Percentiles rank a stretch among this genome's conserved stretches.
phyloP scores from a whole-genome alignment of 495 filamentous ascomycete species.

The Podospora appendiculata region DNA sequence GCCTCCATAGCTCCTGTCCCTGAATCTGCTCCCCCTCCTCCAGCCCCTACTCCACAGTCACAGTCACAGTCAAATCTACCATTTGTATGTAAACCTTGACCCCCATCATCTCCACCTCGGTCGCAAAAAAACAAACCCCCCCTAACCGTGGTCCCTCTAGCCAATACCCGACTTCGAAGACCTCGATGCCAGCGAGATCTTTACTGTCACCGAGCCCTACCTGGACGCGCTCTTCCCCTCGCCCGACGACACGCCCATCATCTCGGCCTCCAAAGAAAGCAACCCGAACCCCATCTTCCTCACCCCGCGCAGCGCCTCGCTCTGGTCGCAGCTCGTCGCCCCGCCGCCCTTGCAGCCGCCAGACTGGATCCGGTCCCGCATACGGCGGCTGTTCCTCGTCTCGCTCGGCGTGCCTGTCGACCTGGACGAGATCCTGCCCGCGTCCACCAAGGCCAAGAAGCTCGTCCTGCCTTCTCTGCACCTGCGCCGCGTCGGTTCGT shows the following conservation, averaged over 20 bases:
- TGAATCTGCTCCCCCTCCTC: conserved; percentile 14
- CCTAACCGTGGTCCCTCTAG: conserved; percentile 21
- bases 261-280: conserved; percentile 24
- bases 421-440: conserved; percentile 91
- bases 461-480: conserved; percentile 84
- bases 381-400: conserved; percentile 91
- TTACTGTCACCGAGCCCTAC: conserved; percentile 43
- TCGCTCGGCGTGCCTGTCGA: conserved; percentile 94
- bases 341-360: conserved; percentile 92
- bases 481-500: conserved; percentile 37
- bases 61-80: conserved; percentile 29
- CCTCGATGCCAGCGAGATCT: conserved; percentile 44
- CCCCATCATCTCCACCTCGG: not conserved
- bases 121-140: conserved; percentile 1
- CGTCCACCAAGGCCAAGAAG: conserved; percentile 89
- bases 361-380: conserved; percentile 96
- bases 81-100: conserved; percentile 31
- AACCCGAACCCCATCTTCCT: conserved; percentile 54
- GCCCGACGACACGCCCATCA: conserved; percentile 38
- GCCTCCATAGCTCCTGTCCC: conserved; percentile 35
- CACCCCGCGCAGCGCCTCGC: conserved; percentile 66
- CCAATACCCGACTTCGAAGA: conserved; percentile 68
- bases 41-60: conserved; percentile 18
- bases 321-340: conserved; percentile 94
- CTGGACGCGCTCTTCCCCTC: conserved; percentile 51